Evolutionary conservation across 2,329 filamentous ascomycete genomes (phyloP).

Genomic region (Waltergamsia citrina): DNA sequence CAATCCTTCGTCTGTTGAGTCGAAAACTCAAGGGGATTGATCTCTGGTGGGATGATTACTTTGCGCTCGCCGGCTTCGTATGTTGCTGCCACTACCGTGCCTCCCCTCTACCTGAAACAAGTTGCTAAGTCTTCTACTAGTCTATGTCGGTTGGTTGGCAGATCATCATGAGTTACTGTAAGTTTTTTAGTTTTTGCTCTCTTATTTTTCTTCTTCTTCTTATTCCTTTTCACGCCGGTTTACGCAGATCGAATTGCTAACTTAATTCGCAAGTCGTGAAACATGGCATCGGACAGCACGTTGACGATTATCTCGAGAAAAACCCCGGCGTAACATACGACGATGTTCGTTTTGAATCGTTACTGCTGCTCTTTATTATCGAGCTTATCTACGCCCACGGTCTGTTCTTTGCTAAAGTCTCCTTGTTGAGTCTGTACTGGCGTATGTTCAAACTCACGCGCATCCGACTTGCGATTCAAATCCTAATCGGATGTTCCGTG

Average conservation of each 20-base stretch:
- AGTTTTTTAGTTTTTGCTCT: too few species aligned
- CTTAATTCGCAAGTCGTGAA: constrained; percentile 4
- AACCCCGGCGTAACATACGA: not conserved
- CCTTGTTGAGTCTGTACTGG: constrained; percentile 13
- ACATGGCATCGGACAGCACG: constrained; percentile 6
- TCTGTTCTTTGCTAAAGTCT: constrained; percentile 11
- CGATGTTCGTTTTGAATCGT: constrained; percentile 1
- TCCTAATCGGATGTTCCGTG: constrained; percentile 9
- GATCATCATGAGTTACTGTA: constrained; percentile 6
- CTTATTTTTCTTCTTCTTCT: too few species aligned
- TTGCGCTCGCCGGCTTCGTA: constrained; percentile 6
- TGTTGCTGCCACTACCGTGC: constrained; percentile 1
- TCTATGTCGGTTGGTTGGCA: constrained; percentile 5
- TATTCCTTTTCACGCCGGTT: not conserved
- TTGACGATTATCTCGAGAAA: constrained; percentile 3
- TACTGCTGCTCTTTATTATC: constrained; percentile 5
- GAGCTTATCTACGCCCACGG: constrained; percentile 12
- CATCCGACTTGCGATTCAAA: constrained; percentile 11
- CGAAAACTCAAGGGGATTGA: constrained; percentile 5
- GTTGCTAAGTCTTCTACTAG: not conserved
- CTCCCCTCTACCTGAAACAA: constrained; percentile 1
- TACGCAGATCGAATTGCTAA: constrained; percentile 3
- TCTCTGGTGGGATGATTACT: constrained; percentile 7
- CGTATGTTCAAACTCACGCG: constrained; percentile 10
- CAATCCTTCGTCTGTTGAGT: constrained; percentile 6